Percentiles rank a stretch among this genome's conserved stretches.
These are phyloP conservation scores for Suillus fuscotomentosus DNA, from an alignment of 768 basidiomycete genomes.

Conservation along the genomic window DNA sequence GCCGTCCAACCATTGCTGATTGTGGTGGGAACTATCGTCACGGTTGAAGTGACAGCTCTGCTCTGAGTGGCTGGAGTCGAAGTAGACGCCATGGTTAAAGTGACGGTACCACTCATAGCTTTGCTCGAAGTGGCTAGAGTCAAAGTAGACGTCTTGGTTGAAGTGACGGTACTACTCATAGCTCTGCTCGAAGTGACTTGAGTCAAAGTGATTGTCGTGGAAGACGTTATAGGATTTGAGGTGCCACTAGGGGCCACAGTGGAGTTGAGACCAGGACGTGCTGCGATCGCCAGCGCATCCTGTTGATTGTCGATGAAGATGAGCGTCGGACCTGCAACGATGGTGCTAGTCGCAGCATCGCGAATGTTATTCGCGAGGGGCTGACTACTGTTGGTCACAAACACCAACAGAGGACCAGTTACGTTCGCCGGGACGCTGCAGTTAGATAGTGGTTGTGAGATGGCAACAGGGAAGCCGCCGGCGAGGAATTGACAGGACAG, in stretches of 20 bases:
- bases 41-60: slow-evolving; percentile 31
- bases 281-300: slow-evolving; percentile 49
- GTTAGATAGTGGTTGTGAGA: slow-evolving; percentile 55
- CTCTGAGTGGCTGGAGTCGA: slow-evolving; percentile 14
- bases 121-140: slow-evolving; percentile 18
- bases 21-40: not conserved
- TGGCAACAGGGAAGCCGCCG: slow-evolving; percentile 54
- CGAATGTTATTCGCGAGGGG: slow-evolving; percentile 61
- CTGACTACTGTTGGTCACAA: slow-evolving; percentile 59
- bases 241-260: not conserved
- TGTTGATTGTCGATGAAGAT: slow-evolving; percentile 62
- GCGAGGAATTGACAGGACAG: slow-evolving; percentile 76
- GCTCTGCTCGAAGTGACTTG: slow-evolving; percentile 18
- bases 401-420: slow-evolving; percentile 76
- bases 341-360: slow-evolving; percentile 18
- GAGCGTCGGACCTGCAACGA: slow-evolving; percentile 69
- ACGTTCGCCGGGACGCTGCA: slow-evolving; percentile 67
- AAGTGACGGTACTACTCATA: slow-evolving; percentile 33
- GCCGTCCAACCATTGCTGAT: not conserved
- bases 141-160: slow-evolving; percentile 17
- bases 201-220: slow-evolving; percentile 3
- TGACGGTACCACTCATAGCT: slow-evolving; percentile 31
- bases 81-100: slow-evolving; percentile 23
- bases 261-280: slow-evolving; percentile 29
- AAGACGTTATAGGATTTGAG: not conserved